phyloP scores from a whole-genome alignment of 2,329 filamentous ascomycete species.

The Fusarium sp. region DNA sequence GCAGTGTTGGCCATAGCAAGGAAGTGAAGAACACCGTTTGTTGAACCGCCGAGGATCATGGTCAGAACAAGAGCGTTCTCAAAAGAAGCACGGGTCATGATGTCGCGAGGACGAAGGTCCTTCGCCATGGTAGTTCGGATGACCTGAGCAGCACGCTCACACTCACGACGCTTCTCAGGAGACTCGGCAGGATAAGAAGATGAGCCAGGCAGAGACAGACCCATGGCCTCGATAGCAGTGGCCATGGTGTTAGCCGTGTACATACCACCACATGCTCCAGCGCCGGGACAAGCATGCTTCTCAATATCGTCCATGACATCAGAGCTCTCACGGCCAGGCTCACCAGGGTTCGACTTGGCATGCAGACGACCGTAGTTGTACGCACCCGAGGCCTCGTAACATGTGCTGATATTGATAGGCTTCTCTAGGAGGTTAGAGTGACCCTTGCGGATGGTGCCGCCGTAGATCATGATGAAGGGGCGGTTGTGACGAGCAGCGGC shows the following conservation, averaged over 20 bases:
- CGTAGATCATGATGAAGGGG: constrained; percentile 95
- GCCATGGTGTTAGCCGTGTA: constrained; percentile 95
- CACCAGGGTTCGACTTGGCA: constrained; percentile 70
- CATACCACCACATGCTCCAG: constrained; percentile 83
- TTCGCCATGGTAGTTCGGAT: constrained; percentile 84
- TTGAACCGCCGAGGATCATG: constrained; percentile 91
- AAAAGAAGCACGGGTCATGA: constrained; percentile 83
- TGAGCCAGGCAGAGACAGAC: constrained; percentile 84
- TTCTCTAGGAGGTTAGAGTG: constrained; percentile 80
- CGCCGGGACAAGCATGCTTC: constrained; percentile 73
- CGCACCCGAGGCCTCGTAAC: constrained; percentile 88
- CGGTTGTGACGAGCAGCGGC: constrained; percentile 91
- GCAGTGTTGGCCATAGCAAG: constrained; percentile 91
- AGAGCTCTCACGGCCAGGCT: constrained; percentile 74
- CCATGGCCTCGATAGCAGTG: constrained; percentile 88
- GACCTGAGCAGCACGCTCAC: constrained; percentile 80
- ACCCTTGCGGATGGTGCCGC: constrained; percentile 90
- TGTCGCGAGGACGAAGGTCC: constrained; percentile 83
- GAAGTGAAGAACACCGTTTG: constrained; percentile 89
- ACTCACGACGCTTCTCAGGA: constrained; percentile 88
- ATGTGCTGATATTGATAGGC: constrained; percentile 87
- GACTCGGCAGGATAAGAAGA: constrained; percentile 84
- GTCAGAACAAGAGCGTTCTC: constrained; percentile 91
- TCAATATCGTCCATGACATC: constrained; percentile 89
- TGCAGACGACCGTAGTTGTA: constrained; percentile 82